phyloP scores from a whole-genome alignment of 1,139 yeast genomes.

The Suhomyces ambrosiae region DNA sequence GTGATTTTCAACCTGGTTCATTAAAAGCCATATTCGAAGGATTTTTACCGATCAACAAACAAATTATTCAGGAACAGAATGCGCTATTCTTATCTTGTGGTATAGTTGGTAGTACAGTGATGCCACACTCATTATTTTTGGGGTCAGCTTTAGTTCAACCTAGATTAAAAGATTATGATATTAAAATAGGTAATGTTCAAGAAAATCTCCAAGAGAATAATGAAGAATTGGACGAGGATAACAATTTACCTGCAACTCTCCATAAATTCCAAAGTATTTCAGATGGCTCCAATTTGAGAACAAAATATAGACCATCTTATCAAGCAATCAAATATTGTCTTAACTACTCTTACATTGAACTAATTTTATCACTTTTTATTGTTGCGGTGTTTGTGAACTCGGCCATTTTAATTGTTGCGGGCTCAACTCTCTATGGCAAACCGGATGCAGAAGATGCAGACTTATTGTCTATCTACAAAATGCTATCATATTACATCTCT shows the following conservation, averaged over 20 bases:
- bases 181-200: slow-evolving; percentile 41
- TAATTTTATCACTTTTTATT: slow-evolving; percentile 66
- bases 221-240: slow-evolving; percentile 19
- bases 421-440: slow-evolving; percentile 67
- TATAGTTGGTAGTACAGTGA: slow-evolving; percentile 78
- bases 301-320: slow-evolving; percentile 60
- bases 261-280: slow-evolving; percentile 37
- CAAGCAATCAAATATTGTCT: slow-evolving; percentile 66
- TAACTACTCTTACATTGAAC: slow-evolving; percentile 66
- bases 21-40: slow-evolving; percentile 51
- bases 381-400: slow-evolving; percentile 79
- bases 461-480: slow-evolving; percentile 65
- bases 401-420: slow-evolving; percentile 75
- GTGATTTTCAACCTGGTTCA: slow-evolving; percentile 43
- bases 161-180: slow-evolving; percentile 65
- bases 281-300: slow-evolving; percentile 32
- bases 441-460: slow-evolving; percentile 73
- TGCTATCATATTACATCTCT: slow-evolving; percentile 58
- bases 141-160: slow-evolving; percentile 81
- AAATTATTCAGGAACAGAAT: slow-evolving; percentile 54
- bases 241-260: slow-evolving; percentile 27
- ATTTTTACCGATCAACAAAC: slow-evolving; percentile 53
- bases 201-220: slow-evolving; percentile 7
- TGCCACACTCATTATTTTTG: slow-evolving; percentile 78
- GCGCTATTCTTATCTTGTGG: slow-evolving; percentile 71